phyloP scores from a whole-genome alignment of 129 eudicot genomes.

The Flaveria trinervia region DNA sequence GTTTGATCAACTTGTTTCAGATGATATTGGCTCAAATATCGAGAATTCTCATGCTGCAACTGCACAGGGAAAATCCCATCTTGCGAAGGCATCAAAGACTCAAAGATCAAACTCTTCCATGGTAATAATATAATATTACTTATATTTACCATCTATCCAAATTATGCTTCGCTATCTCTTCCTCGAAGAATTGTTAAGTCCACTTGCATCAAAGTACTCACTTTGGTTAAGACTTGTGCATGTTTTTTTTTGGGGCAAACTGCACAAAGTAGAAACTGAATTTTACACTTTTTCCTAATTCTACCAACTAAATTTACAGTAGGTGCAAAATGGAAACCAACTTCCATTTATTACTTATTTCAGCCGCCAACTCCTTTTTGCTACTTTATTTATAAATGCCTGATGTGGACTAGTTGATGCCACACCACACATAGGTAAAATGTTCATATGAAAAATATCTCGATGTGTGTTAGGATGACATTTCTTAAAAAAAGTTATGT shows the following conservation, averaged over 20 bases:
- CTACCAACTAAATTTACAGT: neutral
- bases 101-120: slow-evolving; percentile 86
- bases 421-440: neutral
- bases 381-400: neutral
- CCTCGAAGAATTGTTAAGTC: neutral
- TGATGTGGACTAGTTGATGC: neutral
- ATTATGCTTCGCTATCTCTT: neutral
- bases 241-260: neutral
- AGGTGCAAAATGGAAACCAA: neutral
- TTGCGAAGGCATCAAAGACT: slow-evolving; percentile 78
- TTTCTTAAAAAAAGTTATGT: neutral
- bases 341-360: neutral
- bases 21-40: slow-evolving; percentile 80
- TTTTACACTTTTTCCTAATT: neutral
- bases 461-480: neutral
- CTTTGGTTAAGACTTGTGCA: slow-evolving; percentile 4
- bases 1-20: slow-evolving; percentile 37
- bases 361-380: neutral
- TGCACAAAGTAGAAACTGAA: slow-evolving; percentile 4
- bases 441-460: neutral
- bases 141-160: neutral
- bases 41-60: slow-evolving; percentile 91
- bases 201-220: slow-evolving; percentile 7
- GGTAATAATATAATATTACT: slow-evolving; percentile 33
- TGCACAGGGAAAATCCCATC: slow-evolving; percentile 82